Base-by-base conservation (phyloP, 2,329 filamentous ascomycete species). In the Cryphonectria carpinicola region DNA sequence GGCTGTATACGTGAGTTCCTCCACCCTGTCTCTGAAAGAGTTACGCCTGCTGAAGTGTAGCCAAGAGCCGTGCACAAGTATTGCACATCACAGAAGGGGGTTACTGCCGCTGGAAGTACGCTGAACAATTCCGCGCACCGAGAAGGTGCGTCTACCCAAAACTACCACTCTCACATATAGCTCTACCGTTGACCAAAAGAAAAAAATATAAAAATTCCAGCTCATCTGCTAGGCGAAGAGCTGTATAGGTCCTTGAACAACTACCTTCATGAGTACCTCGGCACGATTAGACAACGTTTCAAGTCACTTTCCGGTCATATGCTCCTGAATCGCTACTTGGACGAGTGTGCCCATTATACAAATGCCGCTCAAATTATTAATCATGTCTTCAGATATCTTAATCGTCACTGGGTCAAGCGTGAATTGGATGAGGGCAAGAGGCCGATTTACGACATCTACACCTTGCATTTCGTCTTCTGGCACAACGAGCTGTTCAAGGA, bases 1-100 rank as follows among this genome's bases (percentile, higher is more conserved):
- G 49, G 49, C n/a, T 54, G 49, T 54, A 54, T 54, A 54, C 49
- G 49, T 54, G 49, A 54, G 49, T 54, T 54, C 11, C 32, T 32
- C 32, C 32, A 3, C 43, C 43, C 22, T 8, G n/a, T 22, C 49
- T 25, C 8, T 22, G 19, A 22, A 54, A 8, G n/a, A n/a, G 0
- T 54, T 13, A 22, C 22, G 49, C 22, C 49, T 54, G n/a, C 49
- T 54, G 22, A 54, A 25, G 11, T 25, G 49, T 11, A n/a, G 22
- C 11, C 22, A 54, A 54, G 49, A 3, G 49, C 49, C 8, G 49
- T 54, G 52, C n/a, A 54, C 52, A 54, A 25, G n/a, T 28, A 54
- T 54, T 28, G 52, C 52, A 54, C 52, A 28, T 25, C 52, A 28
- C n/a, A 28, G 17, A 54, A 28, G 10, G n/a, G 4, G 32, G 32